Evolutionary conservation across 176 grass and related monocot genomes (phyloP), one percentile per base, ranked within the genome.

Genomic region (Luzula sylvatica): DNA sequence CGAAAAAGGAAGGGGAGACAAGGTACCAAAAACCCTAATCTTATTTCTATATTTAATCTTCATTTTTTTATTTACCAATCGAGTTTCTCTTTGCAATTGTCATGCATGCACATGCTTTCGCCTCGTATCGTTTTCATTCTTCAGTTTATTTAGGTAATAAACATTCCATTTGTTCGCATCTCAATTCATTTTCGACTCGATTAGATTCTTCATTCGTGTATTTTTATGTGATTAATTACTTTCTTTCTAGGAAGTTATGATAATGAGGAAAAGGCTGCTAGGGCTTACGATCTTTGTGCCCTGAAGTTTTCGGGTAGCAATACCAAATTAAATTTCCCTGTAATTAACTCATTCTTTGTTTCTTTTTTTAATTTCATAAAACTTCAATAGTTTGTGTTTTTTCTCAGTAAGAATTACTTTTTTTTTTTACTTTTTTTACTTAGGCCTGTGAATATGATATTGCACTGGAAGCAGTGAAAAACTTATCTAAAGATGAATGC

Each of bases 111-210:
- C n/a, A n/a, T 76, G 54, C 19, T 80, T 56, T 42, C 26, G 16
- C n/a, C 38, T 61, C 30, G 11, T 26, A 78, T 49, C 4, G 77
- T 19, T 46, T 7, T 9, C 30, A 35, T 35, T 35, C 78, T 80
- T 90, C 81, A 98, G 92, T 98, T 53, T 98, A 90, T 86, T 67
- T 98, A 86, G 92, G 92, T 98, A 82, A 86, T 27, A 32, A 38
- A 7, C 46, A 19, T 27, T 46, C 57, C 14, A 32, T 26, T 46
- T 46, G 12, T 43, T 46, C 11, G 4, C 5, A 61, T 18, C 58
- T 61, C 16, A 46, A 42, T 61, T 27, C 22, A 61, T 44, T 29
- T 27, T 18, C 23, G n/a, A n/a, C n/a, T n/a, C n/a, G n/a, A n/a
- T n/a, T n/a, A n/a, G n/a, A n/a, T n/a, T n/a, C n/a, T n/a, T n/a